Conservation (phyloP, 1,284 basidiomycete species). For the Vanrija pseudolonga region DNA sequence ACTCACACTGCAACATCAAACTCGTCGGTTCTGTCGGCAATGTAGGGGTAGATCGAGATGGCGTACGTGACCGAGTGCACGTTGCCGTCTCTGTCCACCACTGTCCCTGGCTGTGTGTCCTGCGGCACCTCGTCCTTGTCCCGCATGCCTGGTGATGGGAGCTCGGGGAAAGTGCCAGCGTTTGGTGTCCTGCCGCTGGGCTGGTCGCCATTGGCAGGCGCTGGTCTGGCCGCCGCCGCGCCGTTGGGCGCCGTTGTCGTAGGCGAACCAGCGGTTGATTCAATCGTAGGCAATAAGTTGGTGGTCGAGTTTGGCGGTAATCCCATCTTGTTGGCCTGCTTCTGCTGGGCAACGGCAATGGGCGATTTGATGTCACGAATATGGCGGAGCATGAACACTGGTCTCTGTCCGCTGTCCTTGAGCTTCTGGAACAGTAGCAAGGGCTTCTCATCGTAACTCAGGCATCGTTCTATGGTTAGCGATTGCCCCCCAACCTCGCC, state of each 20-base stretch:
- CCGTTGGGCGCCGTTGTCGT: conserved; percentile 19
- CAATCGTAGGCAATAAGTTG: conserved; percentile 33
- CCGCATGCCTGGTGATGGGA: conserved; percentile 41
- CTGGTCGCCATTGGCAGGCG: neutral
- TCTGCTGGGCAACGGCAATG: conserved; percentile 89
- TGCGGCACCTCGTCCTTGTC: conserved; percentile 19
- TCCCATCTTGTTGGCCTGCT: conserved; percentile 61
- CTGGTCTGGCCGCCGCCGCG: neutral
- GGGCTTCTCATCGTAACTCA: conserved; percentile 97
- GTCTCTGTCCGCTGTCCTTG: conserved; percentile 94
- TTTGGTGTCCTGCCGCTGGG: conserved; percentile 22
- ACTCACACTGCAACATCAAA: conserved; percentile 94
- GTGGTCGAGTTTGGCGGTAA: conserved; percentile 28
- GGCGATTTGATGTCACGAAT: conserved; percentile 93
- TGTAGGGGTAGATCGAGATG: conserved; percentile 62
- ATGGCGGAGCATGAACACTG: conserved; percentile 97
- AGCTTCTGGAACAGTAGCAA: conserved; percentile 93
- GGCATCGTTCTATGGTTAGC: conserved; percentile 71
- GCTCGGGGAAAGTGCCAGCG: conserved; percentile 38
- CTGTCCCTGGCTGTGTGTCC: conserved; percentile 14
- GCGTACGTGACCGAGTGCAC: conserved; percentile 49
- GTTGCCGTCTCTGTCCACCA: conserved; percentile 41
- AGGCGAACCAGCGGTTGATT: conserved; percentile 31
- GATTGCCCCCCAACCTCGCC: neutral
- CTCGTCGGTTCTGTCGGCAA: conserved; percentile 95